phyloP scores from a whole-genome alignment of 306 rosid species.

The Castanospermum australe region DNA sequence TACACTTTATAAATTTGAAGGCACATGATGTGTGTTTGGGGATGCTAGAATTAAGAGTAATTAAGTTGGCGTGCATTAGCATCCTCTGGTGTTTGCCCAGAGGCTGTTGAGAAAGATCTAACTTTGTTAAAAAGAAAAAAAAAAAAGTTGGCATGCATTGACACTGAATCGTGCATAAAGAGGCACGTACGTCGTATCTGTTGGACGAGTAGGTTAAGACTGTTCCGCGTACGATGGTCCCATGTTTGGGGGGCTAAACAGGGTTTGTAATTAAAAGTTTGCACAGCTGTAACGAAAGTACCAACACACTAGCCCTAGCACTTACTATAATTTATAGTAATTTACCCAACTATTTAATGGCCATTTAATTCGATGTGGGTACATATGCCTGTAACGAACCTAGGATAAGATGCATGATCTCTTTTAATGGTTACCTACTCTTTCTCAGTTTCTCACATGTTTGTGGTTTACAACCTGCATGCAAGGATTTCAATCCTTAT shows the following conservation, averaged over 20 bases:
- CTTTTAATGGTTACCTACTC: not conserved
- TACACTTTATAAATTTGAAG: too few relatives aligned
- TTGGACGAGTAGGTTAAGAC: not conserved
- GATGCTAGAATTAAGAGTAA: too few relatives aligned
- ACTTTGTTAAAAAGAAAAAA: too few relatives aligned
- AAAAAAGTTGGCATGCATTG: too few relatives aligned
- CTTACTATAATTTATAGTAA: not conserved
- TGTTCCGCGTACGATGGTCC: not conserved
- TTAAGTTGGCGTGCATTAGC: too few relatives aligned
- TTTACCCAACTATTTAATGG: not conserved
- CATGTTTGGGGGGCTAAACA: constrained; percentile 1
- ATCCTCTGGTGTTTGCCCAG: too few relatives aligned
- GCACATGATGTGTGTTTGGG: too few relatives aligned
- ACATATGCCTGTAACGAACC: not conserved
- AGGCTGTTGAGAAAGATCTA: too few relatives aligned
- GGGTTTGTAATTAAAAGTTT: not conserved
- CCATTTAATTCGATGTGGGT: not conserved
- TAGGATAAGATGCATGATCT: not conserved
- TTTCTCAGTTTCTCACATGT: not conserved
- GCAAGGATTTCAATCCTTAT: not conserved
- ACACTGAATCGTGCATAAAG: not conserved
- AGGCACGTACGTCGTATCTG: not conserved
- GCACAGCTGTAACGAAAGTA: not conserved
- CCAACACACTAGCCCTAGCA: not conserved
- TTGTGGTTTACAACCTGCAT: not conserved